These are phyloP conservation scores for Haplosporangium sp. DNA, from an alignment of 371 early-diverging fungal genomes.

Conservation along the genomic window DNA sequence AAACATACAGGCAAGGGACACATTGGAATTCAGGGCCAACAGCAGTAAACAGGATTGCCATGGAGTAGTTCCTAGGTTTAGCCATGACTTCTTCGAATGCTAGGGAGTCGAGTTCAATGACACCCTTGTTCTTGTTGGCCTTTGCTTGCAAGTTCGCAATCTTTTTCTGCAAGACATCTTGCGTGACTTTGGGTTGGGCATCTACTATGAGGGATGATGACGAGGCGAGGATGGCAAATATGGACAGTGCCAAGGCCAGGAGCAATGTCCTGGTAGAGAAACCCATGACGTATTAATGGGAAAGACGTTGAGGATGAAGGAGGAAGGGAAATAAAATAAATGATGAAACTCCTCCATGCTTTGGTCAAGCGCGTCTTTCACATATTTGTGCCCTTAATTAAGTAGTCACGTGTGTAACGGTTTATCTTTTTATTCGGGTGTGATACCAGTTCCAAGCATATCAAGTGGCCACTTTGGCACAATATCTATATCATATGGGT, in stretches of 20 bases:
- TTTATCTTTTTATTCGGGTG: slow-evolving; percentile 37
- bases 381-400: background rate
- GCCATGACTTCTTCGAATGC: slow-evolving; percentile 74
- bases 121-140: slow-evolving; percentile 58
- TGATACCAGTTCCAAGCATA: slow-evolving; percentile 42
- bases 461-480: slow-evolving; percentile 77
- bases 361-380: too few relatives aligned
- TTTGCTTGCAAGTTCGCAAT: slow-evolving; percentile 56
- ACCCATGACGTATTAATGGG: slow-evolving; percentile 24
- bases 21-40: slow-evolving; percentile 76
- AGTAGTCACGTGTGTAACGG: background rate
- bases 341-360: background rate
- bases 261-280: slow-evolving; percentile 31
- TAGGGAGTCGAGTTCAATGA: slow-evolving; percentile 71
- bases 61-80: slow-evolving; percentile 82
- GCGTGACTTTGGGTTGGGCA: slow-evolving; percentile 24
- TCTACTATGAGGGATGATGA: slow-evolving; percentile 16
- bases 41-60: slow-evolving; percentile 83
- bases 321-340: background rate
- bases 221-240: slow-evolving; percentile 24
- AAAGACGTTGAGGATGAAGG: background rate
- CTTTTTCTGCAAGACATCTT: slow-evolving; percentile 42
- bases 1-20: slow-evolving; percentile 77
- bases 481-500: slow-evolving; percentile 73
- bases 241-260: slow-evolving; percentile 22